Evolutionary conservation across 169 alveolate genomes (phyloP), one percentile per base, ranked within the genome.

Genomic region (Plasmodium adleri): DNA sequence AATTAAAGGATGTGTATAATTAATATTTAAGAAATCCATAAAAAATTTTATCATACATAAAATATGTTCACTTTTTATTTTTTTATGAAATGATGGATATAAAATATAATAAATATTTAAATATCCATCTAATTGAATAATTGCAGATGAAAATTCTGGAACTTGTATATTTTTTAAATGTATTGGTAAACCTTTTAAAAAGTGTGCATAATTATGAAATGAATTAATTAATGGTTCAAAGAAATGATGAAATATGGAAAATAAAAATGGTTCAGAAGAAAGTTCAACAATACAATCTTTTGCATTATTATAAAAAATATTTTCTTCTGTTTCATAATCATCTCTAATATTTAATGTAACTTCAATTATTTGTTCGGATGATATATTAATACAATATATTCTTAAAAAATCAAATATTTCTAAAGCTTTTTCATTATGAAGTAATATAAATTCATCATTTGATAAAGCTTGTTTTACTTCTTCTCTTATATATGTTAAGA

Each of bases 341-440:
- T 80, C 90, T 9, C 59, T 80, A 17, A 60, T 63, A 54, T 80
- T 80, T 60, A 80, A 47, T n/a, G 58, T 66, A 17, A 80, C 49
- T 2, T 80, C 90, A 13, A 80, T 80, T n/a, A 80, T 80, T 32
- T 80, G 90, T 24, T 80, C 90, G 8, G 83, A 13, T 0, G 85
- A 80, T 22, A 80, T 67, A 60, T 80, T 80, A 15, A 80, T 80
- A 54, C 90, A 80, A 24, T 80, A 72, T 9, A 60, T n/a, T 43
- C 83, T 80, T 26, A 80, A 22, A 43, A 80, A 80, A n/a, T 80
- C 72, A n/a, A 80, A 80, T 15, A 80, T 80, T 58, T 80, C 90
- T 9, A 80, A 10, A 7, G 83, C 90, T 60, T 80, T 80, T 47
- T 80, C 63, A 43, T 80, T 80, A 45, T 80, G 70, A 47, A 80